Conservation (phyloP, 768 basidiomycete genomes). For the Mycena haematopus region DNA sequence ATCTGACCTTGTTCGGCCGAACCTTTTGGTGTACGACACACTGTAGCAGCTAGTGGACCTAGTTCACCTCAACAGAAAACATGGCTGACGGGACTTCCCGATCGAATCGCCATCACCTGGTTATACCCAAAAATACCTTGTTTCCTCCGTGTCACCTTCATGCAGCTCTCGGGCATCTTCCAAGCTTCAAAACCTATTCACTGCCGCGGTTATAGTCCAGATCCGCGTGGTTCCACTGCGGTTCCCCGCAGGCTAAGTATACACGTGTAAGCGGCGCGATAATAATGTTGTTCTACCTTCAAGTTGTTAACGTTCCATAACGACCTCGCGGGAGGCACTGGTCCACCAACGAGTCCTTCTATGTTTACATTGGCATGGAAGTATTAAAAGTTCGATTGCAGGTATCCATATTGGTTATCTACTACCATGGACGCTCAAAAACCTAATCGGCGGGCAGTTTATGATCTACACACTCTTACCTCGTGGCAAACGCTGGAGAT, state of each 20-base stretch:
- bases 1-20: no score
- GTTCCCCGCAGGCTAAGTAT: not conserved
- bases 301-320: not conserved
- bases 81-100: no score
- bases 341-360: not conserved
- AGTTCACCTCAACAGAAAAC: no score
- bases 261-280: conserved; percentile 17
- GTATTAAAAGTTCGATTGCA: not conserved
- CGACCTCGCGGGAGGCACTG: not conserved
- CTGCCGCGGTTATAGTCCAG: not conserved
- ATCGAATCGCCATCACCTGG: no score
- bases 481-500: conserved; percentile 4
- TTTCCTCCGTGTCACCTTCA: not conserved
- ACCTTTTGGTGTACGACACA: no score
- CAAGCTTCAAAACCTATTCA: not conserved
- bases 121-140: not conserved
- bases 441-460: not conserved
- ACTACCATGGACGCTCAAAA: not conserved
- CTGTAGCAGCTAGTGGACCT: no score
- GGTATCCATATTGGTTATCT: not conserved
- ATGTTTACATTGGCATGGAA: not conserved
- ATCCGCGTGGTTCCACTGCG: not conserved
- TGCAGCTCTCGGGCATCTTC: not conserved
- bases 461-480: not conserved
- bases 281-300: no score